Evolutionary conservation across 2,329 filamentous ascomycete genomes (phyloP).

Genomic region (Fusarium subglutinans): DNA sequence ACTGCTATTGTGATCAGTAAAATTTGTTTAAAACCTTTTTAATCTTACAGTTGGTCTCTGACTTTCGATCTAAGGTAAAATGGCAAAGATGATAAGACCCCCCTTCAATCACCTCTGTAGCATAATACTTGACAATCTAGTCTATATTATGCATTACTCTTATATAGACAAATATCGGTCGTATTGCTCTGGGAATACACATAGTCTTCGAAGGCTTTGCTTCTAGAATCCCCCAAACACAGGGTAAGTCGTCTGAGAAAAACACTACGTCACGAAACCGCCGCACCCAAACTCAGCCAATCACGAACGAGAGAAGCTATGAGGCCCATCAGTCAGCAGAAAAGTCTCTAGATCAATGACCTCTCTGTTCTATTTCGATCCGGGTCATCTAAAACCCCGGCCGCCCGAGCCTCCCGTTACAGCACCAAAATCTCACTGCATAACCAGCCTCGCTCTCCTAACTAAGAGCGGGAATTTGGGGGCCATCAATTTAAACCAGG

Average conservation of each 20-base stretch:
- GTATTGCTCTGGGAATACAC: too few relatives aligned
- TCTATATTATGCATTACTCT: background rate
- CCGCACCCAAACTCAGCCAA: background rate
- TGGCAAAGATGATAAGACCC: fast-evolving
- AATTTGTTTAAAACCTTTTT: fast-evolving
- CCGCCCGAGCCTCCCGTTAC: background rate
- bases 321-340: background rate
- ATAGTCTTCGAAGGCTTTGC: too few relatives aligned
- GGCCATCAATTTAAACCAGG: background rate
- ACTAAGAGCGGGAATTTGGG: background rate
- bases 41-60: fast-evolving
- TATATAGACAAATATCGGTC: background rate
- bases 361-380: background rate
- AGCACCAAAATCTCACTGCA: background rate
- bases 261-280: background rate
- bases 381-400: background rate
- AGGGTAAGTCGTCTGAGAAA: background rate
- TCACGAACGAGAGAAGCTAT: background rate
- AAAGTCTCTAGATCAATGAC: background rate
- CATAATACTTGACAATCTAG: background rate
- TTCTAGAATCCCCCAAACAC: too few relatives aligned
- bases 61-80: background rate
- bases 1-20: background rate
- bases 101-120: background rate
- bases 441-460: background rate